phyloP scores from a whole-genome alignment of 495 filamentous ascomycete species.

The Podospora tetraspora region DNA sequence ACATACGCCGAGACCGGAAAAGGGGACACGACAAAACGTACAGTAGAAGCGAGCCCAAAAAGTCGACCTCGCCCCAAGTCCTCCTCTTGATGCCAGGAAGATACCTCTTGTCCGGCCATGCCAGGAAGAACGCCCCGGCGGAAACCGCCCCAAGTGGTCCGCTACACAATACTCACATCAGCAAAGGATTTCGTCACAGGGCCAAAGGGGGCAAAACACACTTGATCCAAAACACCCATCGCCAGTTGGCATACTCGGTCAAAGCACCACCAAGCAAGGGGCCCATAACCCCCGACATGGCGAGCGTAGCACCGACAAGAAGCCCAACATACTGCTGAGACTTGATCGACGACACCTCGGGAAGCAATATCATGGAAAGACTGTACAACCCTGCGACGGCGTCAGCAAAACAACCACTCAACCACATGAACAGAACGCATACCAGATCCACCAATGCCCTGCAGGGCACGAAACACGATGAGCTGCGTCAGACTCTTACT shows the following conservation, averaged over 20 bases:
- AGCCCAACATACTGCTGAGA: conserved; percentile 33
- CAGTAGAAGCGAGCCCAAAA: conserved; percentile 50
- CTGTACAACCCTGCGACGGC: conserved; percentile 32
- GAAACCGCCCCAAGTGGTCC: conserved; percentile 47
- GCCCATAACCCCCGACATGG: conserved; percentile 42
- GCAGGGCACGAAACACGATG: conserved; percentile 39
- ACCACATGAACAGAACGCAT: not conserved
- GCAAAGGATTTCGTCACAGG: not conserved
- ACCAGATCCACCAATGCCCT: conserved; percentile 45
- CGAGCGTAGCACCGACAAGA: conserved; percentile 29
- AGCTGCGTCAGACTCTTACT: conserved; percentile 42
- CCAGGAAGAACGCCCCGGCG: conserved; percentile 42
- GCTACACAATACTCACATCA: conserved; percentile 23
- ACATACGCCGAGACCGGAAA: not conserved
- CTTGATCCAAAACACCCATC: conserved; percentile 71
- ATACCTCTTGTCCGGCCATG: conserved; percentile 39
- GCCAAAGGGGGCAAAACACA: conserved; percentile 13
- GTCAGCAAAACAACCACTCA: not conserved
- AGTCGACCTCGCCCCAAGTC: conserved; percentile 48
- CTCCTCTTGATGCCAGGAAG: conserved; percentile 27
- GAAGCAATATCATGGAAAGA: conserved; percentile 48
- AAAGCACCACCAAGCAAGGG: conserved; percentile 61
- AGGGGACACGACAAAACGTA: conserved; percentile 8
- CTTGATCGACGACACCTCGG: conserved; percentile 43
- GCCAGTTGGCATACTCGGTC: conserved; percentile 55